Percentiles rank a stretch among this genome's conserved stretches.
phyloP scores from a whole-genome alignment of 768 basidiomycete genomes.

The Filobasidium floriforme region DNA sequence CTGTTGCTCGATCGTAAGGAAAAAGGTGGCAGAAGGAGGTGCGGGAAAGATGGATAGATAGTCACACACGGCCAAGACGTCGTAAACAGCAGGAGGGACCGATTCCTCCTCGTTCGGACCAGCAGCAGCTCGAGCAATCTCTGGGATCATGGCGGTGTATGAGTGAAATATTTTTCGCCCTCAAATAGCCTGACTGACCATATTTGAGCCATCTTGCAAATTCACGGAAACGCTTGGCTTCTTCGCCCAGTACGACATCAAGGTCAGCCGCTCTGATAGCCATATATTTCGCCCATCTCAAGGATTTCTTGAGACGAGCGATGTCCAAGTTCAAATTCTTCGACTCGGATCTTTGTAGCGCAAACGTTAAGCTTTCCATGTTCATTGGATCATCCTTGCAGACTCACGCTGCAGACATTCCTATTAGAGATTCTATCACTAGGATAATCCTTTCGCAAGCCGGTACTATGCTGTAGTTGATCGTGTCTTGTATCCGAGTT shows the following conservation, averaged over 20 bases:
- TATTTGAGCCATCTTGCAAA: slow-evolving; percentile 13
- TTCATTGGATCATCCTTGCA: no score
- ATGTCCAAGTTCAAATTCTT: no score
- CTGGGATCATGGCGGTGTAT: neutral
- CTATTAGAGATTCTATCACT: slow-evolving; percentile 1
- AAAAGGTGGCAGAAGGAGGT: neutral
- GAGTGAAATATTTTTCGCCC: neutral
- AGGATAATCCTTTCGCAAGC: slow-evolving; percentile 13
- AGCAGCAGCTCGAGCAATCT: slow-evolving; percentile 9
- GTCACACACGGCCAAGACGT: slow-evolving; percentile 9
- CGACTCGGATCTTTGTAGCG: no score
- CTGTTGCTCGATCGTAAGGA: slow-evolving; percentile 10
- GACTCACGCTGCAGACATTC: neutral
- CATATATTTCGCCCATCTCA: neutral
- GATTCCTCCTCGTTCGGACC: neutral
- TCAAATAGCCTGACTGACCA: neutral
- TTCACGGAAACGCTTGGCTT: slow-evolving; percentile 5
- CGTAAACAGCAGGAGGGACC: neutral
- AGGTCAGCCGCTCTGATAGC: neutral
- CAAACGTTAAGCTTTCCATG: no score
- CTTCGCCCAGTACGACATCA: slow-evolving; percentile 2
- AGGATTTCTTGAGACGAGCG: neutral
- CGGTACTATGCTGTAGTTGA: neutral
- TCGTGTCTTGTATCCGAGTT: neutral
- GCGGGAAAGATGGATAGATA: neutral